phyloP scores from a whole-genome alignment of 805 yeast genomes.

The Wickerhamomyces kurtzmanii region DNA sequence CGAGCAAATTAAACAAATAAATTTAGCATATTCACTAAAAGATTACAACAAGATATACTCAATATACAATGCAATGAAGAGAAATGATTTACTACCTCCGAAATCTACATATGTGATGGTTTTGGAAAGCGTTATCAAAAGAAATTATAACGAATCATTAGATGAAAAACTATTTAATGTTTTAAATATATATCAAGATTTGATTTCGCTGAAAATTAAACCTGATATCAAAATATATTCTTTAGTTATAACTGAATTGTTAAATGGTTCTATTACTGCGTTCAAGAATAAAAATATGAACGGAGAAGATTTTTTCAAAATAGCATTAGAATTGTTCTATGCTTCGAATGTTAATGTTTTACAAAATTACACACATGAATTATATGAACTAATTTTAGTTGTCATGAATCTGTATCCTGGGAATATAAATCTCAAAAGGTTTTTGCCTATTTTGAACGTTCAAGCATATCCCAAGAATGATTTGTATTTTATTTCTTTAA shows the following conservation, averaged over 20 bases:
- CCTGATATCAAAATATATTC: conserved; percentile 50
- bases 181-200: conserved; percentile 59
- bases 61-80: conserved; percentile 26
- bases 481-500: conserved; percentile 27
- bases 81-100: conserved; percentile 37
- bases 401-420: conserved; percentile 33
- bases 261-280: conserved; percentile 37
- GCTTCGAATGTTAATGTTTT: conserved; percentile 29
- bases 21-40: conserved; percentile 13
- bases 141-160: conserved; percentile 40
- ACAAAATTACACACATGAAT: conserved; percentile 32
- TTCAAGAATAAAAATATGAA: conserved; percentile 25
- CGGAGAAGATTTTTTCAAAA: conserved; percentile 37
- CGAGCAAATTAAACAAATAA: conserved; percentile 21
- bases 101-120: conserved; percentile 43
- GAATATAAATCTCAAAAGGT: conserved; percentile 20
- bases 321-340: conserved; percentile 36
- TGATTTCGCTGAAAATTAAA: conserved; percentile 40
- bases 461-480: conserved; percentile 18
- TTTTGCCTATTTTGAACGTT: conserved; percentile 19
- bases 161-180: conserved; percentile 55
- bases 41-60: conserved; percentile 26
- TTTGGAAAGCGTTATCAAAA: conserved; percentile 38
- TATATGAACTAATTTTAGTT: conserved; percentile 33
- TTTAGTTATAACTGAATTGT: conserved; percentile 37